phyloP scores from a whole-genome alignment of 1,139 yeast genomes.

The Yamadazyma jaroonii region DNA sequence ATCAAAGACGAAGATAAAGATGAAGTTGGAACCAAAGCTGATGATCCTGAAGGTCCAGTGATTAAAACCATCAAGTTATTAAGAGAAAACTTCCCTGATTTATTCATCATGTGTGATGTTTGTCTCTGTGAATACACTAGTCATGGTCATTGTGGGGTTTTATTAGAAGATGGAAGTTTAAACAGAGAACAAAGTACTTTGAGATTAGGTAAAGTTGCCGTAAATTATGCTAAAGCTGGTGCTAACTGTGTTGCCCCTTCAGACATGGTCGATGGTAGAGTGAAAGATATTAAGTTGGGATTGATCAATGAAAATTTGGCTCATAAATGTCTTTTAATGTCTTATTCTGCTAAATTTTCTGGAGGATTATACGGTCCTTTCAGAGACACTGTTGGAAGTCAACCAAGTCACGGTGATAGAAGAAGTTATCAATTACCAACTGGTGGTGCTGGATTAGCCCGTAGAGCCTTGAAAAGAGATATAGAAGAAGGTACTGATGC shows the following conservation, averaged over 20 bases:
- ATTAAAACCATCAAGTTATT: conserved; percentile 71
- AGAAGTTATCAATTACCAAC: conserved; percentile 91
- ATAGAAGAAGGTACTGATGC: conserved; percentile 94
- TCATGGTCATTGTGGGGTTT: conserved; percentile 95
- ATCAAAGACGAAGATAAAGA: conserved; percentile 74
- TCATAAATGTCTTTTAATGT: conserved; percentile 84
- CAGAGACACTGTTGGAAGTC: conserved; percentile 94
- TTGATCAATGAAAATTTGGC: conserved; percentile 81
- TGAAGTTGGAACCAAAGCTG: conserved; percentile 83
- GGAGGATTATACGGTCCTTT: conserved; percentile 95
- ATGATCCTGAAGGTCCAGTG: conserved; percentile 95
- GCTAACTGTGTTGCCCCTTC: conserved; percentile 96
- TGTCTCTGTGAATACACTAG: conserved; percentile 95
- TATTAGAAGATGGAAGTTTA: conserved; percentile 81
- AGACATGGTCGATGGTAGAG: conserved; percentile 97
- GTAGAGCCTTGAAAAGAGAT: conserved; percentile 85
- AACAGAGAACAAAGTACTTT: conserved; percentile 73
- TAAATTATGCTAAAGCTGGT: conserved; percentile 92
- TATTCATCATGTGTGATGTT: conserved; percentile 90
- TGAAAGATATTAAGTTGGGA: conserved; percentile 83
- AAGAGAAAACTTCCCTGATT: conserved; percentile 65
- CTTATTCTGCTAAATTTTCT: conserved; percentile 91
- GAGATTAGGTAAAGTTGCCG: conserved; percentile 92
- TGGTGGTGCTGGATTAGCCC: conserved; percentile 90
- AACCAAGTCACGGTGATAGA: conserved; percentile 89